Evolutionary conservation across 805 yeast genomes (phyloP).

Genomic region (Candida nonsorbophila): DNA sequence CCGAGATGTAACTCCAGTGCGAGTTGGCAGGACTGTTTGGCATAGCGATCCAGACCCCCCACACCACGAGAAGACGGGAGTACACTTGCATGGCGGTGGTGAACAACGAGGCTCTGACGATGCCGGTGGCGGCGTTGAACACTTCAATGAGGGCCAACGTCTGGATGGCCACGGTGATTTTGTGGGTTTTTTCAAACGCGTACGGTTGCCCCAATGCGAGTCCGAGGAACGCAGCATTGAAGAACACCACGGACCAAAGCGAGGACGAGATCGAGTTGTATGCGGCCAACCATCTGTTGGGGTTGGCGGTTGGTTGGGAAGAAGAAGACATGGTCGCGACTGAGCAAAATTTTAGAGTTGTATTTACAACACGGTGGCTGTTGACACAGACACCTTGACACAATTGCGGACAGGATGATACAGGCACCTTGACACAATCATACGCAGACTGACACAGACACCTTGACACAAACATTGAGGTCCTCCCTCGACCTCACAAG

Average conservation of each 20-base stretch:
- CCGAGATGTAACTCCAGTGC: constrained; percentile 58
- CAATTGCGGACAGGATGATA: too few relatives aligned
- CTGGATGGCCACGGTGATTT: constrained; percentile 63
- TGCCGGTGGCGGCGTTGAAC: constrained; percentile 69
- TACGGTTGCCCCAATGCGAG: constrained; percentile 54
- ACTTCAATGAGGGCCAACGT: constrained; percentile 77
- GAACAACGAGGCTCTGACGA: constrained; percentile 77
- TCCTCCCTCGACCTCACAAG: too few relatives aligned
- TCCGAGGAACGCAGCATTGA: constrained; percentile 32
- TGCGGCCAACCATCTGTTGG: constrained; percentile 34
- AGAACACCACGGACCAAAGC: constrained; percentile 36
- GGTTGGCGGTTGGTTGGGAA: constrained; percentile 5
- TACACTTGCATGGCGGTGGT: constrained; percentile 87
- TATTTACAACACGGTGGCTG: too few relatives aligned
- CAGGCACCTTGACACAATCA: too few relatives aligned
- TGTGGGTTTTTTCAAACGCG: constrained; percentile 55
- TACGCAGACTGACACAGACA: too few relatives aligned
- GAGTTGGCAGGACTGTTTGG: constrained; percentile 65
- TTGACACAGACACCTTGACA: too few relatives aligned
- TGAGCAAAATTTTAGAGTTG: too few relatives aligned
- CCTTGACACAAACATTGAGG: too few relatives aligned
- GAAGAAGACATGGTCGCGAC: neutral
- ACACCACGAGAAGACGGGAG: constrained; percentile 75
- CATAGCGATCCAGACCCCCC: constrained; percentile 73
- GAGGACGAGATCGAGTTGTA: constrained; percentile 39